Conservation (phyloP, 2,329 filamentous ascomycete genomes). For the Tolypocladium capitatum region DNA sequence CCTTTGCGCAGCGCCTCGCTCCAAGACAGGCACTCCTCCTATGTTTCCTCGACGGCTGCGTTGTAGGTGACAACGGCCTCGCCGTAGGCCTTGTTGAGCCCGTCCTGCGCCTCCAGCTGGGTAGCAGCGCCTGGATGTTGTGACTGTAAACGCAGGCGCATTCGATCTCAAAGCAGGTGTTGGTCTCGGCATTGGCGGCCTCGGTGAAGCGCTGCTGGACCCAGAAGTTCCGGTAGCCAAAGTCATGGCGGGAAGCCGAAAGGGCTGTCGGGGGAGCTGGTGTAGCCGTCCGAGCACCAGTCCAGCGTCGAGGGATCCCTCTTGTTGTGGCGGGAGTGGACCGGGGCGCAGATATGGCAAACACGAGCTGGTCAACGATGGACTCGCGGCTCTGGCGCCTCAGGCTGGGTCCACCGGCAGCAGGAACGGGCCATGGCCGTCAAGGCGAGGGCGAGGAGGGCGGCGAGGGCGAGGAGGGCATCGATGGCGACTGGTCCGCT, state of each 20-base stretch:
- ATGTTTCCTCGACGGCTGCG: constrained; percentile 20
- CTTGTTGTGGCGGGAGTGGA: constrained; percentile 29
- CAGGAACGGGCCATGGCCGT: constrained; percentile 11
- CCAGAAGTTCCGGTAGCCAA: constrained; percentile 42
- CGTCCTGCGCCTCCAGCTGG: constrained; percentile 12
- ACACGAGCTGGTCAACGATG: constrained; percentile 34
- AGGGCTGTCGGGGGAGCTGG: constrained; percentile 28
- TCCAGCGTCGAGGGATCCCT: constrained; percentile 23
- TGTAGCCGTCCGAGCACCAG: constrained; percentile 31
- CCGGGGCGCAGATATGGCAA: constrained; percentile 23
- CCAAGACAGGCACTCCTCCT: constrained; percentile 14
- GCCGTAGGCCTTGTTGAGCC: constrained; percentile 18
- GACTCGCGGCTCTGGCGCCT: constrained; percentile 11
- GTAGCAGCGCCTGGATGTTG: constrained; percentile 10
- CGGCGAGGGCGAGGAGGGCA: constrained; percentile 15
- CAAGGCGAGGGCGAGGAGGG: constrained; percentile 12
- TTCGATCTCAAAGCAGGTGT: constrained; percentile 35
- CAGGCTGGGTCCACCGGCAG: constrained; percentile 1
- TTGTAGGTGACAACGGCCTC: constrained; percentile 21
- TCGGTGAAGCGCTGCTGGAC: constrained; percentile 31
- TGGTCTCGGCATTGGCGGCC: constrained; percentile 27
- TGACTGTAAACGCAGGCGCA: constrained; percentile 9
- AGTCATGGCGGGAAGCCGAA: constrained; percentile 39
- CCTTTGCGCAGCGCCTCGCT: not conserved
- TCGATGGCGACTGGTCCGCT: constrained; percentile 5